Conservation (phyloP, 345 rosid species). For the Brassica carinata region DNA sequence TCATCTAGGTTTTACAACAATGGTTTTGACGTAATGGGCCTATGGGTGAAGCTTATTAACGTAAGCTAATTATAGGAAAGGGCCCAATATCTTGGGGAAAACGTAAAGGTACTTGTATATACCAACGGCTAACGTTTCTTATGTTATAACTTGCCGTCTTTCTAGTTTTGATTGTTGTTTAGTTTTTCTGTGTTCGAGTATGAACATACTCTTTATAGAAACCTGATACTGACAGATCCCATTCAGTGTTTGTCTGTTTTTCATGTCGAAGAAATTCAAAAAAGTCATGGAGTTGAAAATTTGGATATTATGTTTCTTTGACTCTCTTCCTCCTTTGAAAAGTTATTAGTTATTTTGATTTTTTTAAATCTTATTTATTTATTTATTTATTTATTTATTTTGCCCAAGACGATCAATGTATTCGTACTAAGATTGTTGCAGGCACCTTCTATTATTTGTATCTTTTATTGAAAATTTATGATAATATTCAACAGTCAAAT, state of each 20-base stretch:
- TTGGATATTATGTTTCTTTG: constrained; percentile 37
- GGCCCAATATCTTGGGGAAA: not conserved
- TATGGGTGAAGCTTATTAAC: too few species aligned
- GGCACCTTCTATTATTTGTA: not conserved
- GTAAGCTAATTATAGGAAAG: too few species aligned
- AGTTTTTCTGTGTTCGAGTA: constrained; percentile 1
- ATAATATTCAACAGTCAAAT: constrained; percentile 38
- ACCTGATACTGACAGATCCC: constrained; percentile 16
- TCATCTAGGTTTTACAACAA: too few species aligned
- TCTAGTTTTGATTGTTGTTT: not conserved
- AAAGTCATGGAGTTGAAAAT: constrained; percentile 31
- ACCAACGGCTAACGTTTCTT: not conserved
- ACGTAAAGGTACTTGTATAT: not conserved
- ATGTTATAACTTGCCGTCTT: not conserved
- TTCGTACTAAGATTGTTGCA: constrained; percentile 19
- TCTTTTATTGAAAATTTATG: not conserved
- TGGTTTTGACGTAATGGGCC: too few species aligned
- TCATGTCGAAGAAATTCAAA: not conserved
- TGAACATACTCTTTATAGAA: constrained; percentile 22
- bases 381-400: too few species aligned
- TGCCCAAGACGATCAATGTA: constrained; percentile 31
- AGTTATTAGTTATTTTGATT: not conserved
- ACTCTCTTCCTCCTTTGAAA: constrained; percentile 24
- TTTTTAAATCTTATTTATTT: not conserved
- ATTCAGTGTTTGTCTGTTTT: constrained; percentile 30